A percentile compares a stretch with the other conserved stretches of the same genome.
Evolutionary conservation across 2,329 filamentous ascomycete species (phyloP).

Genomic region (Aspergillus tamarii): DNA sequence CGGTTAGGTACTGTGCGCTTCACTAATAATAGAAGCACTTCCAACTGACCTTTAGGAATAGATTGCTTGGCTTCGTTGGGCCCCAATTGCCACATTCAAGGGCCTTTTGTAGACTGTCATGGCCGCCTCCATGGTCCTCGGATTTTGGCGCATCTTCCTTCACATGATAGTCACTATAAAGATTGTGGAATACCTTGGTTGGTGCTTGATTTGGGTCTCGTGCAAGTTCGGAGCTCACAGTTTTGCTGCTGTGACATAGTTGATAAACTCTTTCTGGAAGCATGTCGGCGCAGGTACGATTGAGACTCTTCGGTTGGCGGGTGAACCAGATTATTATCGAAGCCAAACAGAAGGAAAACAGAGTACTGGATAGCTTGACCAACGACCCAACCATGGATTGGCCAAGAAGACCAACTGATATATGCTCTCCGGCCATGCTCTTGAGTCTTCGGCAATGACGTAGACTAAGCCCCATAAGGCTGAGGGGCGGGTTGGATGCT

Average conservation of each 20-base stretch:
- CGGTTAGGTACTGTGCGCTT: background rate
- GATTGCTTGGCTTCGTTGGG: slow-evolving; percentile 61
- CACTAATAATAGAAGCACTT: background rate
- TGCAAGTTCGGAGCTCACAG: slow-evolving; percentile 62
- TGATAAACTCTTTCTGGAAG: slow-evolving; percentile 53
- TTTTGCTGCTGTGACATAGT: slow-evolving; percentile 57
- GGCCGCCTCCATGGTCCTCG: slow-evolving; percentile 15
- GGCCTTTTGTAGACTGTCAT: slow-evolving; percentile 58
- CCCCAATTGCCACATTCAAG: slow-evolving; percentile 70
- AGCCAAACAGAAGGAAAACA: slow-evolving; percentile 8
- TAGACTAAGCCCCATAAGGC: slow-evolving; percentile 5
- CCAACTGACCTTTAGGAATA: slow-evolving; percentile 64
- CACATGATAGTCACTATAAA: slow-evolving; percentile 52
- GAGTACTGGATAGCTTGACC: slow-evolving; percentile 10
- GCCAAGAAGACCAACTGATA: background rate
- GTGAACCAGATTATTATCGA: slow-evolving; percentile 13
- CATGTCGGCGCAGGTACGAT: slow-evolving; percentile 28
- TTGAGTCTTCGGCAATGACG: slow-evolving; percentile 7
- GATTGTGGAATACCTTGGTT: slow-evolving; percentile 56
- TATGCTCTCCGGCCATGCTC: background rate
- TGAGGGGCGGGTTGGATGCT: background rate
- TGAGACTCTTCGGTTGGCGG: slow-evolving; percentile 20
- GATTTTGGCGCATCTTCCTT: slow-evolving; percentile 28
- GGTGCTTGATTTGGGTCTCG: slow-evolving; percentile 58
- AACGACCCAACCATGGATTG: slow-evolving; percentile 3